Evolutionary conservation across 495 filamentous ascomycete species (phyloP).

Genomic region (Penicillium tannophilum): DNA sequence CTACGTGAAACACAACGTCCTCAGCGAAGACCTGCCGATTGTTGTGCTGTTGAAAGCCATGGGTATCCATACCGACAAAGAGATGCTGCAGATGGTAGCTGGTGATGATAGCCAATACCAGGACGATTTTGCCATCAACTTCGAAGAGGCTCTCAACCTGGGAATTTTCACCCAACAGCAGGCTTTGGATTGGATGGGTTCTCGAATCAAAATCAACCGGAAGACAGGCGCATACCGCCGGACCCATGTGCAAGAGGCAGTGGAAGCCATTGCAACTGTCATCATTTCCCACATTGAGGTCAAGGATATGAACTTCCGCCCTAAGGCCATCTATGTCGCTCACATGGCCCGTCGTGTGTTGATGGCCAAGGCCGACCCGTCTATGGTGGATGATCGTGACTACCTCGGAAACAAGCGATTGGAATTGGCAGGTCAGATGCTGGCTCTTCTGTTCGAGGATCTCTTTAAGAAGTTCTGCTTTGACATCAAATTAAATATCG

Average conservation of each 20-base stretch:
- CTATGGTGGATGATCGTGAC: conserved; percentile 91
- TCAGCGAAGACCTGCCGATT: conserved; percentile 90
- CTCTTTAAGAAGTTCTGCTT: conserved; percentile 92
- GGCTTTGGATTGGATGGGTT: conserved; percentile 87
- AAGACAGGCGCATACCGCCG: conserved; percentile 58
- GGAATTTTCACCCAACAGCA: conserved; percentile 90
- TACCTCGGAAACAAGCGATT: conserved; percentile 97
- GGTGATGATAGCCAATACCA: conserved; percentile 85
- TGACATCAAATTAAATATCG: conserved; percentile 85
- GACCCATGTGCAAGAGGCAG: conserved; percentile 80
- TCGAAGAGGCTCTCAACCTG: conserved; percentile 82
- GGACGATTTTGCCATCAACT: conserved; percentile 91
- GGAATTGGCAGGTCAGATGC: conserved; percentile 89
- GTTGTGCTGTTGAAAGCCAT: conserved; percentile 90
- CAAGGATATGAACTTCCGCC: conserved; percentile 83
- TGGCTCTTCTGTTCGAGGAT: conserved; percentile 96
- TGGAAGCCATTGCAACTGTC: conserved; percentile 87
- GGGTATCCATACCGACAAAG: conserved; percentile 89
- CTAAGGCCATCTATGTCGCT: conserved; percentile 92
- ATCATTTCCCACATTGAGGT: conserved; percentile 95
- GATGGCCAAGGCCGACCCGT: conserved; percentile 87
- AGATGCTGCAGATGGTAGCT: conserved; percentile 85
- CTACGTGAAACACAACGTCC: conserved; percentile 86
- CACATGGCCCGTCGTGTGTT: conserved; percentile 94
- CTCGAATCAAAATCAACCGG: conserved; percentile 79